Evolutionary conservation across 2,329 filamentous ascomycete species (phyloP).

Genomic region (Aspergillus quadricinctus): DNA sequence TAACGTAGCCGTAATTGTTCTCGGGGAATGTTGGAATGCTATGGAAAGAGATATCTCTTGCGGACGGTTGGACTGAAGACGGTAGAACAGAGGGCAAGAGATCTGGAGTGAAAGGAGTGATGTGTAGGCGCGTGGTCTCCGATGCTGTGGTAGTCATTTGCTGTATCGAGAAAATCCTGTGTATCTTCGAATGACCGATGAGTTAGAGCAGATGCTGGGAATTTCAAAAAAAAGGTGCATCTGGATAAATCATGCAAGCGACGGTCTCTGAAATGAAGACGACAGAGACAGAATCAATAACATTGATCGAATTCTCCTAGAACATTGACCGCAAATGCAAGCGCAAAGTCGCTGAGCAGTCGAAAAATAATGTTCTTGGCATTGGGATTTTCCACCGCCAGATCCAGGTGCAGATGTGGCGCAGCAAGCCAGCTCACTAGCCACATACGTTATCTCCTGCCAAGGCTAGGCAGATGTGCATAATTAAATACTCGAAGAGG

Average conservation of each 20-base stretch:
- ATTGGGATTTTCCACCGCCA: constrained; percentile 14
- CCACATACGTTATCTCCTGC: constrained; percentile 11
- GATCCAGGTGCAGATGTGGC: constrained; percentile 9
- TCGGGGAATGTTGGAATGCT: constrained; percentile 83
- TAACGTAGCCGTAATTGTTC: constrained; percentile 82
- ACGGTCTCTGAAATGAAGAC: neutral
- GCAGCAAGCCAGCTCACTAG: constrained; percentile 6
- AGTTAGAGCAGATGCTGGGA: neutral
- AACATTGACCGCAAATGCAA: neutral
- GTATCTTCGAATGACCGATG: neutral
- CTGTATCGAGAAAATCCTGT: neutral
- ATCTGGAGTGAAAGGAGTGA: constrained; percentile 75
- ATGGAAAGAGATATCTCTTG: constrained; percentile 85
- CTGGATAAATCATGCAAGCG: neutral
- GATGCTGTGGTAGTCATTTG: constrained; percentile 18
- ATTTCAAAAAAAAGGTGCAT: neutral
- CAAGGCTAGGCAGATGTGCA: constrained; percentile 1
- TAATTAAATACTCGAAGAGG: neutral
- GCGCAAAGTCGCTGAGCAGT: neutral
- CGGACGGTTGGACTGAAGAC: constrained; percentile 59
- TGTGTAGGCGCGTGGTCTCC: constrained; percentile 64
- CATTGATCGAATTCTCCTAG: neutral
- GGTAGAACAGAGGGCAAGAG: constrained; percentile 70
- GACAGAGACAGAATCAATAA: neutral
- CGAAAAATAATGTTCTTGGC: neutral